These are phyloP conservation scores for Scedosporium aurantiacum DNA, from an alignment of 2,329 filamentous ascomycete species.

Conservation along the genomic window DNA sequence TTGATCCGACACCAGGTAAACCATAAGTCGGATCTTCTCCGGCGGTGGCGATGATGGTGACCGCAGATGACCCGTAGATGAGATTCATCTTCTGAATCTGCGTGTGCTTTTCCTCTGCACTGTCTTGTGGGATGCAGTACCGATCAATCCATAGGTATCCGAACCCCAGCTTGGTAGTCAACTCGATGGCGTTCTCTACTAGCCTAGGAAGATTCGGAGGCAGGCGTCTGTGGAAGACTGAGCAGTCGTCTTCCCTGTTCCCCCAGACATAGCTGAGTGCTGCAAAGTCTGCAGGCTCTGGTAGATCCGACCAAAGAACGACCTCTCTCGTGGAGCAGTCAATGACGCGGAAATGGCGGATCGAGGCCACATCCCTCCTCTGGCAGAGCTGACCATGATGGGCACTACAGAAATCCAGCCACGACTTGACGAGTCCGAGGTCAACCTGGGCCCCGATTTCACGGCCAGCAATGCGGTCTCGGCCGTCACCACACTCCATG, in stretches of 20 bases:
- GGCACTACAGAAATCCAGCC: no score
- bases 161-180: conserved; percentile 20
- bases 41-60: conserved; percentile 28
- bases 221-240: no score
- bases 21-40: conserved; percentile 22
- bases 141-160: conserved; percentile 28
- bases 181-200: conserved; percentile 6
- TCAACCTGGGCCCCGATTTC: no score
- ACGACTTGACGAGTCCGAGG: no score
- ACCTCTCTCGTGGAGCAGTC: no score
- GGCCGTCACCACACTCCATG: no score
- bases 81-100: conserved; percentile 26
- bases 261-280: conserved; percentile 26
- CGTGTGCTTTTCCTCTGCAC: conserved; percentile 14
- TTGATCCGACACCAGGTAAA: conserved; percentile 22
- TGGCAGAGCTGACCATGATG: no score
- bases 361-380: no score
- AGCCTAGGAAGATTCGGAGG: no score
- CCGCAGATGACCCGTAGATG: conserved; percentile 22
- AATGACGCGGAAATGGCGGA: no score
- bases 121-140: conserved; percentile 20
- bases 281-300: conserved; percentile 13
- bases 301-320: no score
- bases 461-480: no score
- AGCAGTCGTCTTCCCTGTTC: conserved; percentile 14